A percentile compares a stretch with the other conserved stretches of the same genome.
Evolutionary conservation across 495 filamentous ascomycete species (phyloP).

Genomic region (Neurospora africana): DNA sequence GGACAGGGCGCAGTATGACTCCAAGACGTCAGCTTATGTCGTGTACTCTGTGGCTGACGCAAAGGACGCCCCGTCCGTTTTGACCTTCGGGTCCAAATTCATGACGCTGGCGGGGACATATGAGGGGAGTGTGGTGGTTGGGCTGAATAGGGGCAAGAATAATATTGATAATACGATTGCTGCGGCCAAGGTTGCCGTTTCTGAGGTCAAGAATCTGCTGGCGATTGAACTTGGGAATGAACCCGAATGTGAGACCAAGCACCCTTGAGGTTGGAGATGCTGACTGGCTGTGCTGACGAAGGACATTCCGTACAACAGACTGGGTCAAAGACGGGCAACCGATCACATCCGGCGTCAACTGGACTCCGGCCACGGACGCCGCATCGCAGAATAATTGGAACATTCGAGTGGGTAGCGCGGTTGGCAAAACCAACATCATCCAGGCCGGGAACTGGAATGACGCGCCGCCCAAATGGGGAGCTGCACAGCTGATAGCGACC

Average conservation of each 20-base stretch:
- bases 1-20: constrained; percentile 46
- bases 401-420: constrained; percentile 37
- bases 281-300: constrained; percentile 1
- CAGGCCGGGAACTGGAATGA: constrained; percentile 51
- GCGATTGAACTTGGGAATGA: constrained; percentile 54
- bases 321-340: constrained; percentile 36
- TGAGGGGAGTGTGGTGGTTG: constrained; percentile 42
- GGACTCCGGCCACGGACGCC: constrained; percentile 43
- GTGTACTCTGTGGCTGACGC: constrained; percentile 45
- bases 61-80: constrained; percentile 39
- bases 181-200: constrained; percentile 39
- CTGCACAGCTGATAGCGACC: constrained; percentile 36
- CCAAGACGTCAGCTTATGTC: constrained; percentile 38
- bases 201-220: constrained; percentile 38
- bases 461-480: constrained; percentile 40
- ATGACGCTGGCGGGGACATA: constrained; percentile 43
- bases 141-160: constrained; percentile 47
- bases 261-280: constrained; percentile 1
- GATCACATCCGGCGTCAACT: constrained; percentile 38
- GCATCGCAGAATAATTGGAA: constrained; percentile 47
- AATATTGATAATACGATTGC: constrained; percentile 45
- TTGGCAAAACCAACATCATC: constrained; percentile 35
- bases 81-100: constrained; percentile 49
- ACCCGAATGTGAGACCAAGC: constrained; percentile 40
- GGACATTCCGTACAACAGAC: constrained; percentile 14